Evolutionary conservation across 441 rosid genomes (phyloP), one percentile per base, ranked within the genome.

Genomic region (Pelargonium australe): DNA sequence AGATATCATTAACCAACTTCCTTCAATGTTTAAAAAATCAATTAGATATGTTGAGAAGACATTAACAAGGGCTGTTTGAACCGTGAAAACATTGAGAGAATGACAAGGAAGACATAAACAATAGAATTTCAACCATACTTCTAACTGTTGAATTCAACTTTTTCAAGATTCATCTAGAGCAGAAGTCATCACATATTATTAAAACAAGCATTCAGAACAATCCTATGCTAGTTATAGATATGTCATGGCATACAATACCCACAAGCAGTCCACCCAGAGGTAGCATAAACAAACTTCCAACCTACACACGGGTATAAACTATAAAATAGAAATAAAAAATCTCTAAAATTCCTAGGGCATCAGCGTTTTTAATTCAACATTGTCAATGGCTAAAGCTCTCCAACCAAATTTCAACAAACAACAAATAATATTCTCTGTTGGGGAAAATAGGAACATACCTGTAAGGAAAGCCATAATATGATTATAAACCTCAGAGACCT

Each of bases 401-500:
- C 3, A 19, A 63, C 14, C 5, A 37, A 2, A n/a, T 25, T 53
- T 17, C 17, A 44, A 64, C 43, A 64, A 20, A 64, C 41, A 51
- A 49, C 41, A 51, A 49, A 25, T 55, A 16, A 64, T 13, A 14
- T 45, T 37, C 61, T 62, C 55, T 25, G 60, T 64, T 25, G 40
- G n/a, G 25, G 57, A 23, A 34, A 53, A 37, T n/a, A 31, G 28
- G 44, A 65, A 31, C 81, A 66, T 80, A 95, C 99, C 97, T 76
- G 85, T 80, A 68, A 95, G 80, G 81, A 92, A 92, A 70, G 77
- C 81, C 82, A 78, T 76, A 28, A 92, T 80, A 70, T 70, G 68
- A 72, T 68, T 82, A 76, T 84, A 86, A 68, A 89, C 89, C 64
- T 89, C 96, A 28, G 85, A 67, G 82, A 87, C 82, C 75, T 80